phyloP scores from a whole-genome alignment of 768 basidiomycete species.

The Kwoniella botswanensis region DNA sequence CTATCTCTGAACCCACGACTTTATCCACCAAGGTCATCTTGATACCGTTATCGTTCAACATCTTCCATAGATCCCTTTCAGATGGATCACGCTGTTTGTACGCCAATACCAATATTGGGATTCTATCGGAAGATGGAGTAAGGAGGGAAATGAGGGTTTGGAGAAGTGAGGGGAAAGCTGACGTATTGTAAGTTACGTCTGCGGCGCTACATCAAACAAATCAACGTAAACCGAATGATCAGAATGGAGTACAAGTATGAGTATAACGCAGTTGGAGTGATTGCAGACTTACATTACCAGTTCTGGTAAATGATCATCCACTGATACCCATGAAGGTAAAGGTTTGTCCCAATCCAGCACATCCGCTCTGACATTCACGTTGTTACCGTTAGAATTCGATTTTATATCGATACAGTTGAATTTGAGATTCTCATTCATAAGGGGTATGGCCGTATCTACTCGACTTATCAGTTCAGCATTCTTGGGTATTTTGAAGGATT shows the following conservation, averaged over 20 bases:
- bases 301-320: constrained; percentile 57
- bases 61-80: constrained; percentile 76
- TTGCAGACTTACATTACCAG: constrained; percentile 70
- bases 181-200: constrained; percentile 89
- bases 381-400: background rate
- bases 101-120: constrained; percentile 70
- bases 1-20: constrained; percentile 66
- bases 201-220: constrained; percentile 69
- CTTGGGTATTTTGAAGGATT: background rate
- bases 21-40: constrained; percentile 66
- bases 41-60: constrained; percentile 65
- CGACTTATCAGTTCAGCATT: constrained; percentile 6
- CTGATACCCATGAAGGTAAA: constrained; percentile 61
- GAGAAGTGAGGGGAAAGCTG: constrained; percentile 77
- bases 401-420: constrained; percentile 26
- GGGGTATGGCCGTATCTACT: constrained; percentile 77
- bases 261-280: background rate
- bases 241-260: constrained; percentile 4
- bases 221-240: no score
- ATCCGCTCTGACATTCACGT: constrained; percentile 37
- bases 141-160: constrained; percentile 68
- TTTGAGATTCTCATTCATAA: constrained; percentile 73
- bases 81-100: constrained; percentile 84
- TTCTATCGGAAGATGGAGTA: constrained; percentile 19
- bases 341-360: constrained; percentile 80